Evolutionary conservation across 2,329 filamentous ascomycete species (phyloP).

Genomic region (Knoxdaviesia capensis): DNA sequence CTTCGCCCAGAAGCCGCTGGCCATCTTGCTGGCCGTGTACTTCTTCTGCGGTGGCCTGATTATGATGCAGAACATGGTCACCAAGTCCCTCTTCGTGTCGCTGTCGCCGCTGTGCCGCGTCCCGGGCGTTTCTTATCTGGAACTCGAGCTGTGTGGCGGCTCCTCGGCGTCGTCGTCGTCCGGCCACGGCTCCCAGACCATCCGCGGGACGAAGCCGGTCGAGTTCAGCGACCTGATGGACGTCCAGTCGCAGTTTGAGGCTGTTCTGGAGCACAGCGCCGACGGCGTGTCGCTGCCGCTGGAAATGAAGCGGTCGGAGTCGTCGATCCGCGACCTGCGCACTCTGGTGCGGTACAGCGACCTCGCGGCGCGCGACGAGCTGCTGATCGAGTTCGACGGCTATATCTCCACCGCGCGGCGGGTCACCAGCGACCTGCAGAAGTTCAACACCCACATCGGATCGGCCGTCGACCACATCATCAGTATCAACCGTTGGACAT

Average conservation of each 20-base stretch:
- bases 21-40: constrained; percentile 39
- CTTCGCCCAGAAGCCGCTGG: constrained; percentile 43
- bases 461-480: constrained; percentile 56
- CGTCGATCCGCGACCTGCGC: constrained; percentile 53
- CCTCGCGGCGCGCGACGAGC: constrained; percentile 45
- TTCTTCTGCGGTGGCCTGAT: constrained; percentile 37
- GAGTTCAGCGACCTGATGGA: constrained; percentile 60
- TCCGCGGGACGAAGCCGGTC: constrained; percentile 12
- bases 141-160: constrained; percentile 41
- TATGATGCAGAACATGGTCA: constrained; percentile 40
- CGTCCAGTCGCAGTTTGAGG: constrained; percentile 57
- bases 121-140: constrained; percentile 40
- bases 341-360: constrained; percentile 52
- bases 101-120: constrained; percentile 51
- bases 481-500: constrained; percentile 56
- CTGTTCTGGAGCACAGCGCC: constrained; percentile 47
- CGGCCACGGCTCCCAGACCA: constrained; percentile 7
- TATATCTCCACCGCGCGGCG: constrained; percentile 51
- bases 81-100: constrained; percentile 36
- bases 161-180: constrained; percentile 6
- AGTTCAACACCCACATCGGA: constrained; percentile 60
- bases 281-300: constrained; percentile 48
- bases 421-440: constrained; percentile 45
- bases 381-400: constrained; percentile 54
- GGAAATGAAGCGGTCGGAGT: constrained; percentile 62